Conservation (phyloP, 2,329 filamentous ascomycete genomes). For the Hymenoscyphus fructigenus region DNA sequence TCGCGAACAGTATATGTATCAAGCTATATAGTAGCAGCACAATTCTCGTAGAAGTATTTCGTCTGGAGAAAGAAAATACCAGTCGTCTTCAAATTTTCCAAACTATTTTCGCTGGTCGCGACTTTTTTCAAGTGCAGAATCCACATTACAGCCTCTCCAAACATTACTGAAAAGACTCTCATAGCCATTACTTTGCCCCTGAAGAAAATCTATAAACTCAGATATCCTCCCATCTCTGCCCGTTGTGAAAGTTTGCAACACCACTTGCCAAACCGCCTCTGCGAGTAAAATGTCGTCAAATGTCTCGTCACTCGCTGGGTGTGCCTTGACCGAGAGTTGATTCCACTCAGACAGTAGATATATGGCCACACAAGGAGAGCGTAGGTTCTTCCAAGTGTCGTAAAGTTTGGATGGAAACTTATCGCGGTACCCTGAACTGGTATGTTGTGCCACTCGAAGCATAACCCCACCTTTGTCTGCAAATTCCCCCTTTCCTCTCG, state of each 20-base stretch:
- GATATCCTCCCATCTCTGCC: neutral
- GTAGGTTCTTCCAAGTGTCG: neutral
- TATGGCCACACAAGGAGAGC: neutral
- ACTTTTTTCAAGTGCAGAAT: neutral
- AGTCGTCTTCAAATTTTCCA: too few species aligned
- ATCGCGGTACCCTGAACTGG: neutral
- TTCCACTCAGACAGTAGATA: neutral
- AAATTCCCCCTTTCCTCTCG: neutral
- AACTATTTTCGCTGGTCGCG: neutral
- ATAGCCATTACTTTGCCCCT: neutral
- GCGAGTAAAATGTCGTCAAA: slow-evolving; percentile 5
- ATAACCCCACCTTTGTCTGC: neutral
- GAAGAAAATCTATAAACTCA: neutral
- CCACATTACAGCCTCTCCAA: neutral
- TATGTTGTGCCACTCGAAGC: slow-evolving; percentile 3
- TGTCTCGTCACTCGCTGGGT: neutral
- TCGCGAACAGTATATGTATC: too few species aligned
- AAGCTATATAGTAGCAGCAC: too few species aligned
- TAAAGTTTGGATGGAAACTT: neutral
- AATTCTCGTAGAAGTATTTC: too few species aligned
- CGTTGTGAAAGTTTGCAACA: neutral
- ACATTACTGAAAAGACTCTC: neutral
- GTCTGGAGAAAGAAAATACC: too few species aligned
- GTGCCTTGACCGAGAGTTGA: neutral
- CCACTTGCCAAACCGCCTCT: neutral